Conservation (phyloP, 2,329 filamentous ascomycete species). For the Alternaria panax region DNA sequence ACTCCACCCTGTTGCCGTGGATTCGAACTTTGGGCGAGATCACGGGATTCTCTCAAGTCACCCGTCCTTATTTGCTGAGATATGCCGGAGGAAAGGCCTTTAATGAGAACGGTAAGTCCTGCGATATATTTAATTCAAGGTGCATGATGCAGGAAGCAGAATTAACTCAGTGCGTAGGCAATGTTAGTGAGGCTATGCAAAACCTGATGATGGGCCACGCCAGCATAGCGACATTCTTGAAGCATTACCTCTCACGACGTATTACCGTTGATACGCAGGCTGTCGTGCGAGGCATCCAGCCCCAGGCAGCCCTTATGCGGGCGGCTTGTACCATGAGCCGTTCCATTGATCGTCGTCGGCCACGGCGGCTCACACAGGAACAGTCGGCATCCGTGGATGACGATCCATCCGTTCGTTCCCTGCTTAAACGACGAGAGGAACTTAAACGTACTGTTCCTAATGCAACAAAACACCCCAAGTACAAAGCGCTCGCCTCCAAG, state of each 20-base stretch:
- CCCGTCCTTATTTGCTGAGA: conserved; percentile 45
- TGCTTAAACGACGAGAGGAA: conserved; percentile 18
- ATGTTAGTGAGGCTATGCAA: conserved; percentile 40
- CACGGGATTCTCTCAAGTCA: conserved; percentile 27
- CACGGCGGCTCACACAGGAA: conserved; percentile 18
- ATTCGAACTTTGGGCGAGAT: conserved; percentile 44
- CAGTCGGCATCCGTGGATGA: conserved; percentile 25
- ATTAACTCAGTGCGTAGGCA: conserved; percentile 21
- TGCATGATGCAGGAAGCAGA: neutral
- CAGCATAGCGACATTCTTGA: conserved; percentile 5
- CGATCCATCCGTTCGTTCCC: conserved; percentile 15
- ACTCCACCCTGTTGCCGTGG: conserved; percentile 31
- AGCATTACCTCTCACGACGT: conserved; percentile 18
- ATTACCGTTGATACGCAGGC: conserved; percentile 25
- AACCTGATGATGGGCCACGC: conserved; percentile 42
- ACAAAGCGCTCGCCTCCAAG: conserved; percentile 20
- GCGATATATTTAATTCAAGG: neutral
- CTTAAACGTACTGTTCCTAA: conserved; percentile 21
- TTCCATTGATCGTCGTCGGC: conserved; percentile 23
- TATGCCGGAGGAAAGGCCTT: conserved; percentile 50
- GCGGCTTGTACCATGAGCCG: conserved; percentile 28
- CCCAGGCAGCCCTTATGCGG: conserved; percentile 19
- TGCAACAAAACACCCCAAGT: conserved; percentile 22
- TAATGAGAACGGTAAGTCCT: conserved; percentile 47
- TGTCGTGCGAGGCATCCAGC: conserved; percentile 19